Evolutionary conservation across 2,329 filamentous ascomycete genomes (phyloP).

Genomic region (Neocatenulostroma microsporum): DNA sequence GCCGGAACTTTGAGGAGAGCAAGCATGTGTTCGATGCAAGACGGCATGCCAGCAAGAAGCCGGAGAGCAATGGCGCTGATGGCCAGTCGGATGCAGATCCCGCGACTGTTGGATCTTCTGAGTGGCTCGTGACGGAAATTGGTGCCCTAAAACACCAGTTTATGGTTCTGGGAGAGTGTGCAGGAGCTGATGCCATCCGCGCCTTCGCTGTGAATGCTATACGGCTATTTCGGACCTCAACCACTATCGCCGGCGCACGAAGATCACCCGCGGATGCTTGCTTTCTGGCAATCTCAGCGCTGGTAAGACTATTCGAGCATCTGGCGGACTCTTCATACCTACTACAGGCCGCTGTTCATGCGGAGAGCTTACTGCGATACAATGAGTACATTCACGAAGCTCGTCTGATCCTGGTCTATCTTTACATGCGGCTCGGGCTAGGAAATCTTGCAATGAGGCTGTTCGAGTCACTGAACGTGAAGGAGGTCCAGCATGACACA

Average conservation of each 20-base stretch:
- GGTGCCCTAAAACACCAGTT: slow-evolving; percentile 19
- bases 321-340: slow-evolving; percentile 16
- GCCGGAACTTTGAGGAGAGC: slow-evolving; percentile 21
- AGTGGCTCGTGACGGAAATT: slow-evolving; percentile 18
- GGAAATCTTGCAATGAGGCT: slow-evolving; percentile 24
- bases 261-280: slow-evolving; percentile 22
- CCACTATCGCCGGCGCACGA: slow-evolving; percentile 11
- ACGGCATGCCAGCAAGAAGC: slow-evolving; percentile 9
- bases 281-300: slow-evolving; percentile 27
- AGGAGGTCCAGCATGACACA: slow-evolving; percentile 31
- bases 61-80: slow-evolving; percentile 6
- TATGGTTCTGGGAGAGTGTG: slow-evolving; percentile 10
- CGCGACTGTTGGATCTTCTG: slow-evolving; percentile 9
- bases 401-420: slow-evolving; percentile 27
- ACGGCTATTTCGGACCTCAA: slow-evolving; percentile 18
- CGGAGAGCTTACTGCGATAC: slow-evolving; percentile 21
- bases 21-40: slow-evolving; percentile 25
- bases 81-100: slow-evolving; percentile 2
- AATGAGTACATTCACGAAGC: slow-evolving; percentile 27
- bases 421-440: slow-evolving; percentile 28
- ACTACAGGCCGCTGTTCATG: slow-evolving; percentile 25
- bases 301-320: slow-evolving; percentile 21
- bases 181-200: slow-evolving; percentile 12
- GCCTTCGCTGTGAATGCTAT: slow-evolving; percentile 21
- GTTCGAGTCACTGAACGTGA: slow-evolving; percentile 28